Evolutionary conservation across 2,329 filamentous ascomycete species (phyloP).

Genomic region (Coniochaeta sp.): DNA sequence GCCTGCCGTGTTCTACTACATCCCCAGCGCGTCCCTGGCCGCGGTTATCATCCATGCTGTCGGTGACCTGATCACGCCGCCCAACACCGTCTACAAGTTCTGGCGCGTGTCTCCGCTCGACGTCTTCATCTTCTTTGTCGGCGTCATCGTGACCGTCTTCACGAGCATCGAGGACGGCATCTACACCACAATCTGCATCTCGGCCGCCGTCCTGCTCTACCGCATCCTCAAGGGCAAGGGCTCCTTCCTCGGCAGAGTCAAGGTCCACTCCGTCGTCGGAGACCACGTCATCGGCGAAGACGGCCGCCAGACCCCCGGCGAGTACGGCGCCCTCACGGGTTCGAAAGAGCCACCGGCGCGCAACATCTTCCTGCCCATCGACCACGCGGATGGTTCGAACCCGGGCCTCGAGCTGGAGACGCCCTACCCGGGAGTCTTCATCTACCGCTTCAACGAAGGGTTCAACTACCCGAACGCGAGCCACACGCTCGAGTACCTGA

Average conservation of each 20-base stretch:
- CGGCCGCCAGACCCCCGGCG: slow-evolving; percentile 33
- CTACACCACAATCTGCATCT: slow-evolving; percentile 76
- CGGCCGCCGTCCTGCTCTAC: slow-evolving; percentile 72
- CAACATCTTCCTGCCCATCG: slow-evolving; percentile 80
- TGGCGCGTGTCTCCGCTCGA: slow-evolving; percentile 90
- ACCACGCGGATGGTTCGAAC: slow-evolving; percentile 86
- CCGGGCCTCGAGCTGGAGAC: slow-evolving; percentile 70
- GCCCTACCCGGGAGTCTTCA: slow-evolving; percentile 88
- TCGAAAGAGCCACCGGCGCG: slow-evolving; percentile 46
- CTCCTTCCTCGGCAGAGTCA: slow-evolving; percentile 74
- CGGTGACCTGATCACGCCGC: slow-evolving; percentile 82
- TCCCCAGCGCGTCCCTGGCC: slow-evolving; percentile 71
- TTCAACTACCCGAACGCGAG: slow-evolving; percentile 96
- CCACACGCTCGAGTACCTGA: slow-evolving; percentile 76
- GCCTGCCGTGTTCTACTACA: slow-evolving; percentile 87
- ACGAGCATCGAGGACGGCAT: slow-evolving; percentile 85
- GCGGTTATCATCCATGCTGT: slow-evolving; percentile 96
- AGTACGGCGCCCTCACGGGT: slow-evolving; percentile 51
- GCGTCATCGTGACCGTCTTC: slow-evolving; percentile 87
- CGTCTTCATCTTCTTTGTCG: slow-evolving; percentile 85
- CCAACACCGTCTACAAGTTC: slow-evolving; percentile 89
- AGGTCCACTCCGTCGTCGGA: slow-evolving; percentile 75
- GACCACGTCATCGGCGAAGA: slow-evolving; percentile 66
- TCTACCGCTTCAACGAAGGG: slow-evolving; percentile 89
- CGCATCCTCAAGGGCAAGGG: slow-evolving; percentile 78